Conservation (phyloP, 805 yeast species). For the Candida gorgasii region DNA sequence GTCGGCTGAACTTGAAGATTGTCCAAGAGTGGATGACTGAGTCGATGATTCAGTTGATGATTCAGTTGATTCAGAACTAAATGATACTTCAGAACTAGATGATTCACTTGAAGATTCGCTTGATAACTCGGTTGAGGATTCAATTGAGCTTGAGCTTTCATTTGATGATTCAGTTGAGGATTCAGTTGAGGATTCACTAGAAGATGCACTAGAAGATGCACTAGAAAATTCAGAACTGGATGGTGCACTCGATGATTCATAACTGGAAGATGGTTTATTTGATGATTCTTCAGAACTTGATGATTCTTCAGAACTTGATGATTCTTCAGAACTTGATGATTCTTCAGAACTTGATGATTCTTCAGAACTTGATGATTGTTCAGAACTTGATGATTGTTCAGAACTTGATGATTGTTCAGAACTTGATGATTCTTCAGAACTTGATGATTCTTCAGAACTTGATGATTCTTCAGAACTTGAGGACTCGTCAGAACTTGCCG, state of each 20-base stretch:
- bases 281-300: neutral
- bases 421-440: slow-evolving; percentile 10
- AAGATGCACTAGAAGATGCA: neutral
- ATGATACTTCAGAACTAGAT: neutral
- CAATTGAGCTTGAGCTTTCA: neutral
- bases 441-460: slow-evolving; percentile 12
- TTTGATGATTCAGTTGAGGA: neutral
- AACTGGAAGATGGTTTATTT: too few relatives aligned
- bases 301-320: neutral
- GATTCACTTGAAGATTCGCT: neutral
- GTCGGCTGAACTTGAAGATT: neutral
- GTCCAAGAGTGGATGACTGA: neutral
- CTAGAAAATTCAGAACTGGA: neutral
- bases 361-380: neutral
- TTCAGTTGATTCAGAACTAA: neutral
- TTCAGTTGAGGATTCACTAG: neutral
- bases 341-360: neutral
- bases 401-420: slow-evolving; percentile 1
- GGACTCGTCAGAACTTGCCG: neutral
- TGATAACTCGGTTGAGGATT: neutral
- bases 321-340: slow-evolving; percentile 1
- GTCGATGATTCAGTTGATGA: neutral
- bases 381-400: neutral
- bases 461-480: neutral
- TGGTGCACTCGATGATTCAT: neutral